Conservation (phyloP, 306 rosid species). For the Quercus mongolica region DNA sequence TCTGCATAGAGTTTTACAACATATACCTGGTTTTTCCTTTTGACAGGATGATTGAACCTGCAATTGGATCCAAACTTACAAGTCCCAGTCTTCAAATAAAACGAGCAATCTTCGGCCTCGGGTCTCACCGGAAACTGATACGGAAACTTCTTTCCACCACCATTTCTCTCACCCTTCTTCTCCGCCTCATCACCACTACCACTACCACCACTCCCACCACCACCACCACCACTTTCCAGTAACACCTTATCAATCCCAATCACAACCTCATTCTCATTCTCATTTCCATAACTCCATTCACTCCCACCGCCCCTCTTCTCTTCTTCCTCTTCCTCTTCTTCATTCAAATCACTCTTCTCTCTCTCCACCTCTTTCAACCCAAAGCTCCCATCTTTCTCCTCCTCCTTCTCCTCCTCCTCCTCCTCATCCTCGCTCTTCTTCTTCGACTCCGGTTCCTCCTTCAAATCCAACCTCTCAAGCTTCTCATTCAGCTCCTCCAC, state of each 20-base stretch:
- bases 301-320: constrained; percentile 11
- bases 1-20: too few relatives aligned
- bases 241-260: constrained; percentile 21
- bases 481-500: constrained; percentile 1
- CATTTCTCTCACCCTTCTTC: constrained; percentile 21
- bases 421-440: neutral
- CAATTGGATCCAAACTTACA: constrained; percentile 89
- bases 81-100: constrained; percentile 74
- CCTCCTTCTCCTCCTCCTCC: constrained; percentile 7
- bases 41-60: constrained; percentile 85
- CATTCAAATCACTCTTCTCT: constrained; percentile 29
- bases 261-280: constrained; percentile 31
- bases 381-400: constrained; percentile 22
- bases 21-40: constrained; percentile 60
- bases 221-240: constrained; percentile 6
- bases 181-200: constrained; percentile 23
- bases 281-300: constrained; percentile 22
- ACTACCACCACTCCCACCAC: neutral
- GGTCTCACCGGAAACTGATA: constrained; percentile 72
- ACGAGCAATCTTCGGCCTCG: constrained; percentile 90
- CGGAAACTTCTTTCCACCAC: constrained; percentile 1
- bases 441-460: constrained; percentile 7
- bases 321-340: constrained; percentile 5
- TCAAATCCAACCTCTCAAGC: constrained; percentile 29
- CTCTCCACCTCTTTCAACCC: constrained; percentile 36